Percentiles rank a stretch among this genome's conserved stretches.
Conservation (phyloP, 2,329 filamentous ascomycete genomes). For the Fusarium sp. region DNA sequence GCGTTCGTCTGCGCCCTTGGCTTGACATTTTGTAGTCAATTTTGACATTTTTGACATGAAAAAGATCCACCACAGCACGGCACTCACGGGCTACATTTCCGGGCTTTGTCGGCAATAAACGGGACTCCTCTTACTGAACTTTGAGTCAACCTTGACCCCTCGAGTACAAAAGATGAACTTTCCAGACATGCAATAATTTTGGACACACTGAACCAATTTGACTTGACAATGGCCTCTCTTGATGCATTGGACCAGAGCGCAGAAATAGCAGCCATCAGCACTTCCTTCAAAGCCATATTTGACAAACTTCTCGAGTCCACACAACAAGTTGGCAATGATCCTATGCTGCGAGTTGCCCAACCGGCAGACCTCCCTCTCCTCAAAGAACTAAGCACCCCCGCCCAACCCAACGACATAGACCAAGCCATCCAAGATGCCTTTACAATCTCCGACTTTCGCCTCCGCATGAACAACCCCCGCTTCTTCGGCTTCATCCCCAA, state of each 20-base stretch:
- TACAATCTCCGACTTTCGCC: background rate
- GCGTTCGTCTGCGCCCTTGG: background rate
- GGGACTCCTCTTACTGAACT: background rate
- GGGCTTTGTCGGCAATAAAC: background rate
- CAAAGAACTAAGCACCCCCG: background rate
- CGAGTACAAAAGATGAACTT: background rate
- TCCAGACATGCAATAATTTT: too few species aligned
- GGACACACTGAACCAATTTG: too few species aligned
- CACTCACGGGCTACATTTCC: background rate
- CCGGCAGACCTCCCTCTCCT: background rate
- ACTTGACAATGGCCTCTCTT: background rate
- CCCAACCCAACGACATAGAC: background rate
- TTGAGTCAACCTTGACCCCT: background rate
- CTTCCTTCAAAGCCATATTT: background rate
- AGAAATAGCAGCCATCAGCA: background rate
- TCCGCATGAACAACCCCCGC: background rate
- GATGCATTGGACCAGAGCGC: background rate
- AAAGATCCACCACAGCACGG: background rate
- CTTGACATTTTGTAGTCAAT: background rate
- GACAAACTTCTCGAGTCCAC: background rate
- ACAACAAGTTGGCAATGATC: background rate
- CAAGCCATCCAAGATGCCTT: background rate
- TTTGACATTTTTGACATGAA: background rate
- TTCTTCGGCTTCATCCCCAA: background rate
- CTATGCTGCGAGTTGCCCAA: background rate